Conservation (phyloP, 2,329 filamentous ascomycete species). For the Diaporthe batatas region DNA sequence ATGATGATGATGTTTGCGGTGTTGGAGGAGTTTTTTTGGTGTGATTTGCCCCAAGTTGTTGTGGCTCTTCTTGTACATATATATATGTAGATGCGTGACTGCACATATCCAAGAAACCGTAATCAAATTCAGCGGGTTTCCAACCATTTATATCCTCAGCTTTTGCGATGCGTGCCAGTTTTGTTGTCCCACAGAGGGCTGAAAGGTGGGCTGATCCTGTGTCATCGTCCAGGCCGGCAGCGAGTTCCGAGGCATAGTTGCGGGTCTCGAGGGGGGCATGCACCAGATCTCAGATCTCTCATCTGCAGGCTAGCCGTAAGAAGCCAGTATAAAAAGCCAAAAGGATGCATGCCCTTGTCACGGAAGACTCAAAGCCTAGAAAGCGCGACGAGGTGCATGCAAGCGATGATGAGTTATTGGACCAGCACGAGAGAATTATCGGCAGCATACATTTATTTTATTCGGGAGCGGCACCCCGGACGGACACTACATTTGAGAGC, state of each 20-base stretch:
- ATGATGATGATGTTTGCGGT: not conserved
- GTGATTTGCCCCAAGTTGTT: not conserved
- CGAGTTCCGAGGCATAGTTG: not conserved
- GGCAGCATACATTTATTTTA: not conserved
- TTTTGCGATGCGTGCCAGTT: not conserved
- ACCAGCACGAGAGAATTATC: not conserved
- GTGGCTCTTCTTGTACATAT: constrained; percentile 17
- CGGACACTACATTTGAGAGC: constrained; percentile 7
- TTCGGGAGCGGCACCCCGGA: not conserved
- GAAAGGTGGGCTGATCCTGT: not conserved
- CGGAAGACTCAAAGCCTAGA: not conserved
- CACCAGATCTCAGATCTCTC: constrained; percentile 15
- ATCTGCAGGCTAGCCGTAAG: constrained; percentile 4
- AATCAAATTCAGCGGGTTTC: constrained; percentile 13
- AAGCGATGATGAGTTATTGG: not conserved
- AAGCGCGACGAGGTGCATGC: not conserved
- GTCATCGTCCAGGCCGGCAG: not conserved
- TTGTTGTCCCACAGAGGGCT: not conserved
- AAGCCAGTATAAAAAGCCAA: not conserved
- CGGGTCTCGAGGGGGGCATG: not conserved
- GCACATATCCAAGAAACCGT: not conserved
- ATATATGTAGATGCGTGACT: constrained; percentile 20
- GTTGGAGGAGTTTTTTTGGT: not conserved
- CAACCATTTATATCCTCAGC: not conserved
- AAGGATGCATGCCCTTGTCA: not conserved